These are phyloP conservation scores for Aspergillus floridensis DNA, from an alignment of 2,329 filamentous ascomycete genomes.

Conservation along the genomic window DNA sequence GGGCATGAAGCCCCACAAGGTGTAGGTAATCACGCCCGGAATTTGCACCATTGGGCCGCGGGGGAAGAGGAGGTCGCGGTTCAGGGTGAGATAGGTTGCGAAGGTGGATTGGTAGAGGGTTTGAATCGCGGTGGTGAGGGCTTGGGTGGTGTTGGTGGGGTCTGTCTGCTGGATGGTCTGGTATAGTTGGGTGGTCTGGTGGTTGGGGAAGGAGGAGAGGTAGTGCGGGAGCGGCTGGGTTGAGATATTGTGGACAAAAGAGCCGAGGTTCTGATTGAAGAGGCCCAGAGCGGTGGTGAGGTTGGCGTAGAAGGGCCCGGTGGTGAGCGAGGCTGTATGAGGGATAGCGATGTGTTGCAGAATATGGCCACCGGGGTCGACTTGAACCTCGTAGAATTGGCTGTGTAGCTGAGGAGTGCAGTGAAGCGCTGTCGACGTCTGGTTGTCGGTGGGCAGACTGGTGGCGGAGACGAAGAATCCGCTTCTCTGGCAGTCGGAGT, in stretches of 20 bases:
- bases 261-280: neutral
- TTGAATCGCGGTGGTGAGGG: conserved; percentile 3
- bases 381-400: neutral
- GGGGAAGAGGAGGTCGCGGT: neutral
- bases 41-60: neutral
- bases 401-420: conserved; percentile 7
- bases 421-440: neutral
- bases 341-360: neutral
- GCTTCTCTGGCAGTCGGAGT: neutral
- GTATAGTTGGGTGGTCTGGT: neutral
- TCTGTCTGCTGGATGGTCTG: neutral
- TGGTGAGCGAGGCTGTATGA: neutral
- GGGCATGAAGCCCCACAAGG: neutral
- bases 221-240: neutral
- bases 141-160: neutral
- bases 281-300: neutral
- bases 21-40: neutral
- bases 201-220: neutral
- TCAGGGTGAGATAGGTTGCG: conserved; percentile 8
- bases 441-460: neutral
- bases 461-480: neutral
- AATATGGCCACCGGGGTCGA: neutral
- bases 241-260: neutral
- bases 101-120: conserved; percentile 10
- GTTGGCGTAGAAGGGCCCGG: neutral